Evolutionary conservation across 768 basidiomycete genomes (phyloP), one percentile per base, ranked within the genome.

Genomic region (Leccinum boreale): DNA sequence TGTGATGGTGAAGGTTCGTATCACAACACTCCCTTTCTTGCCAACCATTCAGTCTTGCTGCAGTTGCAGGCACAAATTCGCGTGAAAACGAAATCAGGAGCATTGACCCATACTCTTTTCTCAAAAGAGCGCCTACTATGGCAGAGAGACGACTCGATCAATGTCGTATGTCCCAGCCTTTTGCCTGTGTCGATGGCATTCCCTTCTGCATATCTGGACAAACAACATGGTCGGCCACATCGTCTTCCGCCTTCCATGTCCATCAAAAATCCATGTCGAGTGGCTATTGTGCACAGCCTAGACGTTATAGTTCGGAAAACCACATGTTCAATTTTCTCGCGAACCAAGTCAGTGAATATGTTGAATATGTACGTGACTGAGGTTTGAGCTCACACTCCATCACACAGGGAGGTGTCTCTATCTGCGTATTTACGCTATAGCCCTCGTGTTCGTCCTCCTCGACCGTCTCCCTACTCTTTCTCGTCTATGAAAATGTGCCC

Each of bases 191-290:
- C 64, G 10, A 23, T 72, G 15, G 56, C 71, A 3, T 74, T 72
- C 50, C 71, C 71, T 48, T 48, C 69, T 5, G 15, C 63, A 11
- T 72, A 72, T 50, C 55, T 54, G 39, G 71, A 72, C 35, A 63
- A 63, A 19, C 29, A 28, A 2, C 59, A 59, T 46, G 64, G 55
- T 51, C 71, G 58, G 19, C 9, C 47, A 11, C 61, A 45, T 51
- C 73, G 69, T 33, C 63, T 74, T 14, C 71, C 71, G 0, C 71
- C 73, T 31, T 71, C 73, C 12, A 63, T 73, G 60, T 65, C 66
- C 14, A 52, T 73, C 50, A 54, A 24, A 23, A n/a, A 55, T 17
- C 72, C 72, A 12, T 62, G 58, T 42, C 67, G 60, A 29, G 67
- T 61, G 50, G 60, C 60, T n/a, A 62, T 72, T 21, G 58, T 64